phyloP scores from a whole-genome alignment of 805 yeast genomes.

The Millerozyma miso region DNA sequence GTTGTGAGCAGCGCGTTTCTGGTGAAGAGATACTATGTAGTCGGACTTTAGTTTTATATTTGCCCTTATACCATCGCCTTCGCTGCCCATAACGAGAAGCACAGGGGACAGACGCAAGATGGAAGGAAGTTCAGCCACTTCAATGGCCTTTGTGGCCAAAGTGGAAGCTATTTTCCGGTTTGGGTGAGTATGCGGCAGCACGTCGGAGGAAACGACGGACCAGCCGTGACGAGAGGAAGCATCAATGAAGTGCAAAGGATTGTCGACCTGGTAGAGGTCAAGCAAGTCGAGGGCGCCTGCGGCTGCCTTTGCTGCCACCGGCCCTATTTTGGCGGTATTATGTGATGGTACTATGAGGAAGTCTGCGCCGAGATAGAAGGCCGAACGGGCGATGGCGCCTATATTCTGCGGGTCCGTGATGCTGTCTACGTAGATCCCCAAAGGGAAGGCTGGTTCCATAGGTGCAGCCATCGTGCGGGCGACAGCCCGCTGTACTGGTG shows the following conservation, averaged over 20 bases:
- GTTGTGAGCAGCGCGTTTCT: constrained; percentile 25
- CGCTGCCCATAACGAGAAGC: constrained; percentile 77
- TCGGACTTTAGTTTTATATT: constrained; percentile 58
- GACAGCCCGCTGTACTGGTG: constrained; percentile 9
- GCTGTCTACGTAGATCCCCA: constrained; percentile 75
- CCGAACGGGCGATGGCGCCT: constrained; percentile 79
- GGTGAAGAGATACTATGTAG: constrained; percentile 39
- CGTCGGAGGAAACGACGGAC: constrained; percentile 63
- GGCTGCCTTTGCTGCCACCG: constrained; percentile 74
- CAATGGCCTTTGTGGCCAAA: constrained; percentile 32
- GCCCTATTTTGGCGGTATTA: constrained; percentile 71
- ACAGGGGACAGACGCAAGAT: constrained; percentile 52
- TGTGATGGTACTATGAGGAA: constrained; percentile 65
- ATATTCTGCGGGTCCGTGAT: constrained; percentile 83
- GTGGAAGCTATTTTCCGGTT: constrained; percentile 17
- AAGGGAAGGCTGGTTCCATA: constrained; percentile 38
- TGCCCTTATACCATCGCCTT: constrained; percentile 77
- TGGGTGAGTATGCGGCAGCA: constrained; percentile 26
- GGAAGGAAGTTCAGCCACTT: constrained; percentile 38
- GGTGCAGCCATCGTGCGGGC: constrained; percentile 10
- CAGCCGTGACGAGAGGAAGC: constrained; percentile 57
- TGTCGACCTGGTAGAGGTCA: constrained; percentile 53
- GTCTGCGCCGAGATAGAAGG: constrained; percentile 80
- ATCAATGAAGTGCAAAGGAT: constrained; percentile 61
- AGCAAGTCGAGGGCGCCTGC: constrained; percentile 81